phyloP scores from a whole-genome alignment of 176 grass and related monocot genomes.

The Oropetium thomaeum region DNA sequence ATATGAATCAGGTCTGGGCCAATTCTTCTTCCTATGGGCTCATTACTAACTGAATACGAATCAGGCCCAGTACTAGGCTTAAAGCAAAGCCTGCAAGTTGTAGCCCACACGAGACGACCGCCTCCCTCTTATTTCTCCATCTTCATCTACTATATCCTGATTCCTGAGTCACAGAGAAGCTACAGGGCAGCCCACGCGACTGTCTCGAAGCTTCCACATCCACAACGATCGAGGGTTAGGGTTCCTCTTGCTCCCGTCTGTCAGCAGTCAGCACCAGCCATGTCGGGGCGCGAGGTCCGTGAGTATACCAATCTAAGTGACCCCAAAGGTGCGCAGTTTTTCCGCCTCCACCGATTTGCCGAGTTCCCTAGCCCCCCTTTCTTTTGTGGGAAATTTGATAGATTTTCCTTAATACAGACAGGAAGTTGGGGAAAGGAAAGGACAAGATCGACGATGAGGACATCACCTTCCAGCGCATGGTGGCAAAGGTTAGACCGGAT shows the following conservation, averaged over 20 bases:
- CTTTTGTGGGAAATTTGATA: neutral
- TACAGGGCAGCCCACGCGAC: neutral
- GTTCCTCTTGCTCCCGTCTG: neutral
- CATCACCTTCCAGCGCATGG: conserved; percentile 98
- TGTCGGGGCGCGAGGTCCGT: conserved; percentile 93
- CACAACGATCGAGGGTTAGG: conserved; percentile 21
- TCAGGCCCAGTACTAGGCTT: neutral
- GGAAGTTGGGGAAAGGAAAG: conserved; percentile 91
- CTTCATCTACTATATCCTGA: no score
- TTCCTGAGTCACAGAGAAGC: neutral
- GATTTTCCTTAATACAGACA: conserved; percentile 53
- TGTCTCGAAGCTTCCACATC: conserved; percentile 5
- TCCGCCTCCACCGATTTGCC: neutral
- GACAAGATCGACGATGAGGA: conserved; percentile 97
- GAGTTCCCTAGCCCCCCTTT: neutral
- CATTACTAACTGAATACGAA: neutral
- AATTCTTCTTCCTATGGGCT: neutral
- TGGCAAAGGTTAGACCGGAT: conserved; percentile 94
- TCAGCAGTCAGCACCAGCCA: conserved; percentile 20
- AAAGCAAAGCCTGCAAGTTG: neutral
- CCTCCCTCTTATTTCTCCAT: neutral
- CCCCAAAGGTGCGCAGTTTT: conserved; percentile 68
- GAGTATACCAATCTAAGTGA: conserved; percentile 99
- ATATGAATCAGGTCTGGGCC: no score
- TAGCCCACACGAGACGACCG: no score